Percentiles rank a stretch among this genome's conserved stretches.
Evolutionary conservation across 176 grass and related monocot genomes (phyloP).

Genomic region (Rhynchospora pubera): DNA sequence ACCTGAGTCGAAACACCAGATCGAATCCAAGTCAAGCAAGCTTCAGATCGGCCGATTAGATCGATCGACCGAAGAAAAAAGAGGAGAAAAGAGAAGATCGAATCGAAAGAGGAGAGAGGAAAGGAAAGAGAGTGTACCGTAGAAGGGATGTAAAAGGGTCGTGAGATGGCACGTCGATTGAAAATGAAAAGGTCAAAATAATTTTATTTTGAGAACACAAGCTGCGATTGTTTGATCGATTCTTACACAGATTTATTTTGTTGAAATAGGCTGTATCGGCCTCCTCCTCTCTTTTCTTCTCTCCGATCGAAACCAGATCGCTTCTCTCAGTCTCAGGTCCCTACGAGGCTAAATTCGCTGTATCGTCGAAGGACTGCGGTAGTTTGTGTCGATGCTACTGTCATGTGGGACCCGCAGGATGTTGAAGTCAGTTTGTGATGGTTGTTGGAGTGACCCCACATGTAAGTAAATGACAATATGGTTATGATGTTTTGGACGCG

Average conservation of each 20-base stretch:
- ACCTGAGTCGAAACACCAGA: slow-evolving; percentile 25
- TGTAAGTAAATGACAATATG: background rate
- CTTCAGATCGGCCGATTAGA: slow-evolving; percentile 11
- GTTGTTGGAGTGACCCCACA: background rate
- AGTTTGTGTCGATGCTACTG: background rate
- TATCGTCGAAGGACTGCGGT: background rate
- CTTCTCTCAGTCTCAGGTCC: slow-evolving; percentile 18
- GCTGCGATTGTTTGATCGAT: slow-evolving; percentile 23
- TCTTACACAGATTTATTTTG: slow-evolving; percentile 11
- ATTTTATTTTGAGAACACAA: slow-evolving; percentile 9
- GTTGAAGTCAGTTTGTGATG: background rate
- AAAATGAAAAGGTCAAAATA: background rate
- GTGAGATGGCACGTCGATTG: slow-evolving; percentile 10
- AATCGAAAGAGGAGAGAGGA: slow-evolving; percentile 31
- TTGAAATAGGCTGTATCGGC: background rate
- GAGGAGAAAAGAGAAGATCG: slow-evolving; percentile 25
- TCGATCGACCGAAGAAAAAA: slow-evolving; percentile 19
- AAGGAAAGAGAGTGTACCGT: slow-evolving; percentile 22
- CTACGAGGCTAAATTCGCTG: background rate
- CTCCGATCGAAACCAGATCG: slow-evolving; percentile 22
- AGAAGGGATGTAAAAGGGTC: background rate
- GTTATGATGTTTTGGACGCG: too few species aligned
- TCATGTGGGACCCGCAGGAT: background rate
- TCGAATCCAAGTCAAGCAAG: background rate
- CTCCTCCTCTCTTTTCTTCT: slow-evolving; percentile 5